Evolutionary conservation across 768 basidiomycete genomes (phyloP), one percentile per base, ranked within the genome.

Genomic region (Suillus tomentosus): DNA sequence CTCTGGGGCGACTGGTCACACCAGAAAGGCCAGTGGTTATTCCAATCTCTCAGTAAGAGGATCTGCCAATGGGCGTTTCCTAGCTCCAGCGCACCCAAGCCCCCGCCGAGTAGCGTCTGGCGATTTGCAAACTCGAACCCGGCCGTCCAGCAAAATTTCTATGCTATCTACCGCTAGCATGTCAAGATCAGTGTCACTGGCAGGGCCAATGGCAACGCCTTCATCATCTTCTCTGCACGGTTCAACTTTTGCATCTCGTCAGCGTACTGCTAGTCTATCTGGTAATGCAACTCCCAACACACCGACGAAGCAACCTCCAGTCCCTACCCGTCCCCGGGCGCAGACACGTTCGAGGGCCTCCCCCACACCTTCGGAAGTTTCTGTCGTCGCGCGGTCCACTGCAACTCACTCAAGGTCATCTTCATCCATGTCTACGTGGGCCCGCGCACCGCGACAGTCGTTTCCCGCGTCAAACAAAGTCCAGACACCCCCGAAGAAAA

Each of bases 241-340:
- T 37, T 82, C 92, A 5, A 95, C 93, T 9, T 92, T 87, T 73
- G 83, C 93, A 39, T 94, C 93, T n/a, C 85, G 93, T 37, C 93
- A 94, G 70, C 84, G 93, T 24, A 93, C 92, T 24, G 77, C 82
- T 39, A 94, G 92, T 71, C 74, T 89, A 57, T 76, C 80, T 0
- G 80, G 82, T 13, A 82, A 80, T 50, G 74, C 79, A 64, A 74
- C 80, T 14, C 73, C 75, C n/a, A 72, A 78, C 10, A 71, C 72
- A 57, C 77, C 79, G 39, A 69, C 74, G 31, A 66, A 68, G 5
- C 74, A 73, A 53, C 74, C 75, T 42, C 71, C 79, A 39, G 71
- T 79, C 43, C 70, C 51, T 59, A 62, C 70, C 13, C 77, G 78
- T 22, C 76, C 80, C 40, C 81, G 82, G 48, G 72, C 81, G 17